These are phyloP conservation scores for Psidium friedrichsthalianum DNA, from an alignment of 345 rosid species.

Conservation along the genomic window DNA sequence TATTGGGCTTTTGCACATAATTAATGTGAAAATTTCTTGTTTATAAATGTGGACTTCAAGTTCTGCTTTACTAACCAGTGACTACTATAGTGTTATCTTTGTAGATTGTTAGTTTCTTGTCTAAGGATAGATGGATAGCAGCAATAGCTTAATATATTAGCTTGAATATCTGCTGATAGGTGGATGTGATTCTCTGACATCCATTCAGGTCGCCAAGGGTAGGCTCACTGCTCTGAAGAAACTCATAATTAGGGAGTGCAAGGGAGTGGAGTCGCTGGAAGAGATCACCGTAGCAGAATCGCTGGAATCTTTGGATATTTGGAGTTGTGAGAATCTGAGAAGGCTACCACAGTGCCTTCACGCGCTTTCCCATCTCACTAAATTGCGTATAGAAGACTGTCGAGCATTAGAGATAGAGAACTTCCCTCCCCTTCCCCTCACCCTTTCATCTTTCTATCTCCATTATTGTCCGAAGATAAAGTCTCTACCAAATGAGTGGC, in stretches of 20 bases:
- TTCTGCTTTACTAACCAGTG: too few species aligned
- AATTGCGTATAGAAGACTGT: not conserved
- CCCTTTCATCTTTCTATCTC: not conserved
- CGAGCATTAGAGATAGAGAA: not conserved
- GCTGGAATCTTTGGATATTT: not conserved
- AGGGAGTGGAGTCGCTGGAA: not conserved
- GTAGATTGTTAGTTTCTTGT: too few species aligned
- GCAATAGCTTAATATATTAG: not conserved
- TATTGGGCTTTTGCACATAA: too few species aligned
- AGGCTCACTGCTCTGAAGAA: too few species aligned
- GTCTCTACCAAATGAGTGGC: not conserved
- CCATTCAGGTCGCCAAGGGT: not conserved
- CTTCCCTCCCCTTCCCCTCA: not conserved
- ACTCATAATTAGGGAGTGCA: accelerated
- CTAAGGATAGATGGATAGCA: too few species aligned
- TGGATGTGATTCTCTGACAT: too few species aligned
- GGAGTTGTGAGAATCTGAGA: not conserved
- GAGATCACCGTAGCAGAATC: not conserved
- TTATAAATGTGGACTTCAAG: too few species aligned
- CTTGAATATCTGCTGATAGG: not conserved
- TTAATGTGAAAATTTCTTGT: too few species aligned
- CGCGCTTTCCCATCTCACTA: not conserved
- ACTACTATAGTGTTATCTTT: too few species aligned
- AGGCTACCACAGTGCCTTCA: not conserved
- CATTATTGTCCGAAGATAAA: not conserved